Evolutionary conservation across 352 stramenopile species (phyloP).

Genomic region (Sclerospora graminicola): DNA sequence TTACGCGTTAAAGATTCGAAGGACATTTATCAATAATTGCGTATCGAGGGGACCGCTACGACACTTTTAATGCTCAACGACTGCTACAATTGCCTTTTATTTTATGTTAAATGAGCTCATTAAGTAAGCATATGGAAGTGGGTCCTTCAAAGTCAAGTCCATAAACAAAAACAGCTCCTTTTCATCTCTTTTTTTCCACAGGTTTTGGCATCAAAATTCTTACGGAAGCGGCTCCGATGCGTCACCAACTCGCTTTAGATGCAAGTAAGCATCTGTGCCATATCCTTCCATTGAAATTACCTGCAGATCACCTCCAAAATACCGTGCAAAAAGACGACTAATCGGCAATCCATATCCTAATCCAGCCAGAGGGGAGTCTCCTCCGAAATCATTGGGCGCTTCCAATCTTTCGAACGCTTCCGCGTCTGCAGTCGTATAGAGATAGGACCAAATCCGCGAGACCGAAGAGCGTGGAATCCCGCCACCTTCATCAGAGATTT

Average conservation of each 20-base stretch:
- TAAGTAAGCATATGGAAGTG: neutral
- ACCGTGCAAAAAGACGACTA: conserved; percentile 95
- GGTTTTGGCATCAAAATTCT: neutral
- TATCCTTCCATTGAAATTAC: conserved; percentile 99
- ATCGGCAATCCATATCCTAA: conserved; percentile 96
- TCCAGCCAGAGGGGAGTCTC: conserved; percentile 88
- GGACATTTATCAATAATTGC: too few species aligned
- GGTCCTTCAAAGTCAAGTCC: neutral
- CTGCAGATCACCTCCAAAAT: conserved; percentile 98
- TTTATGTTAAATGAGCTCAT: conserved; percentile 1
- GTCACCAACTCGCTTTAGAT: conserved; percentile 89
- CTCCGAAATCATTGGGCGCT: conserved; percentile 77
- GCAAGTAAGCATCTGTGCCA: conserved; percentile 96
- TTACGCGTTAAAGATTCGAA: too few species aligned
- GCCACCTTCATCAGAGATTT: conserved; percentile 99
- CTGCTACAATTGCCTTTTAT: conserved; percentile 5
- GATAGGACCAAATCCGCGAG: conserved; percentile 98
- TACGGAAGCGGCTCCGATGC: conserved; percentile 80
- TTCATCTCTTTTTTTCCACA: too few species aligned
- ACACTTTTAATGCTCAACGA: too few species aligned
- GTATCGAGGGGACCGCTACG: too few species aligned
- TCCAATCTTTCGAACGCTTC: conserved; percentile 86
- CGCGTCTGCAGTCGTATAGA: conserved; percentile 99
- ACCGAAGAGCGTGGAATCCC: conserved; percentile 98
- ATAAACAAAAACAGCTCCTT: neutral